Conservation (phyloP, 1,139 yeast genomes). For the Sugiyamaella grinbergsii region DNA sequence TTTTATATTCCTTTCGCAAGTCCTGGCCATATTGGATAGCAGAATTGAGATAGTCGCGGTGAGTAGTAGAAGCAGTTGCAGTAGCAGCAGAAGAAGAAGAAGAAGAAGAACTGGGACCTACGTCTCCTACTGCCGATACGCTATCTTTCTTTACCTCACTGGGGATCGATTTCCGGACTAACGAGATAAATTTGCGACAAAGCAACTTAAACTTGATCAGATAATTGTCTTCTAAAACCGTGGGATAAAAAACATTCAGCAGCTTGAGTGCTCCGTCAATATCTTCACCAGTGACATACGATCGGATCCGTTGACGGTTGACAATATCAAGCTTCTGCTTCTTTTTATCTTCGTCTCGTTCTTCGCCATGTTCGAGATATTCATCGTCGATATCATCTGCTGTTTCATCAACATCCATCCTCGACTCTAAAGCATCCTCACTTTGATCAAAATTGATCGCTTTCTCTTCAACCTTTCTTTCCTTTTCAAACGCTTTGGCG, state of each 20-base stretch:
- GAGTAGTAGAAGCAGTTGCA: slow-evolving; percentile 15
- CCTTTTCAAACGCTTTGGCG: slow-evolving; percentile 60
- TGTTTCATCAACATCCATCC: slow-evolving; percentile 24
- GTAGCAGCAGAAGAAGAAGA: slow-evolving; percentile 16
- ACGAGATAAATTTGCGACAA: slow-evolving; percentile 53
- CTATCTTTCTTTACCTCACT: slow-evolving; percentile 20
- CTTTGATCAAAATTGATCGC: slow-evolving; percentile 11
- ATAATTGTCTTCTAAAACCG: slow-evolving; percentile 47
- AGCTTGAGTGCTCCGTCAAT: slow-evolving; percentile 52
- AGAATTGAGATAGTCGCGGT: slow-evolving; percentile 37
- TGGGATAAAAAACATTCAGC: slow-evolving; percentile 51
- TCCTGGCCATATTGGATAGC: slow-evolving; percentile 53
- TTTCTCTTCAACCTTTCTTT: slow-evolving; percentile 21
- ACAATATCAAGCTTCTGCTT: slow-evolving; percentile 45
- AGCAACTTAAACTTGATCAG: slow-evolving; percentile 56
- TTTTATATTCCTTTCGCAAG: slow-evolving; percentile 47
- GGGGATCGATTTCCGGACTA: slow-evolving; percentile 38
- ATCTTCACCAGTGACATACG: slow-evolving; percentile 50
- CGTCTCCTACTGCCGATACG: slow-evolving; percentile 17
- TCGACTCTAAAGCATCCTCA: slow-evolving; percentile 10
- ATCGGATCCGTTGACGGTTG: slow-evolving; percentile 55
- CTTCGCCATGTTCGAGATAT: slow-evolving; percentile 30
- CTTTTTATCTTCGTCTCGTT: slow-evolving; percentile 32
- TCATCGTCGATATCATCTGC: slow-evolving; percentile 19
- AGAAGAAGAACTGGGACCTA: slow-evolving; percentile 12